Evolutionary conservation across 2,329 filamentous ascomycete genomes (phyloP), one percentile per base, ranked within the genome.

Genomic region (Arthrobotrys sphaeroides): DNA sequence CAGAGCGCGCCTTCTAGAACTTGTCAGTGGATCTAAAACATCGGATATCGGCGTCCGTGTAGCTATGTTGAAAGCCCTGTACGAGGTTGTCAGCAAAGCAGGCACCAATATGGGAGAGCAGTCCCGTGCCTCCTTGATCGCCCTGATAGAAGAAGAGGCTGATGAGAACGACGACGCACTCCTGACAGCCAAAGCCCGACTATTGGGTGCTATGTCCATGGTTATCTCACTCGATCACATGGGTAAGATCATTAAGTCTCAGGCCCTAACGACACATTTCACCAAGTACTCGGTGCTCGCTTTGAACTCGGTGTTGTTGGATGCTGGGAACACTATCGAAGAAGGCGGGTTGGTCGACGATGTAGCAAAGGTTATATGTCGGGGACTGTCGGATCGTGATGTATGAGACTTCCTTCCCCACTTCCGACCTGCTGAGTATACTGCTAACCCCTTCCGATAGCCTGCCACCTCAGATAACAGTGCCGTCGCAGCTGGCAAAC

Each of bases 11-110:
- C 57, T 24, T 78, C 85, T 88, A 75, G 95, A 99, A 83, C 87
- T 99, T 53, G 93, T 98, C 18, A 91, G 95, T n/a, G 95, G 95
- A 51, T 95, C 93, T 24, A 97, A 94, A 85, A 98, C 95, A 0
- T 84, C 88, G 1, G 94, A 98, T 81, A 81, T 89, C 4, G 94
- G 94, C 49, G 95, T 99, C 78, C 92, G 89, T 83, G 95, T 91
- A 78, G 95, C 95, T 26, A 99, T 99, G 95, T 87, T 99, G 80
- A 97, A 96, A 85, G 95, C 95, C 2, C 84, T 99, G 49, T 97
- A 96, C 81, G 94, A 98, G 81, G 95, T 99, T 28, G 90, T 99
- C 75, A 94, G 92, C 85, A 97, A 97, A 83, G 94, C 94, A 16
- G 95, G 95, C 65, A 87, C 87, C 70, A 97, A 94, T 83, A 99